Evolutionary conservation across 352 stramenopile species (phyloP), one percentile per base, ranked within the genome.

Genomic region (Phytophthora rubi): DNA sequence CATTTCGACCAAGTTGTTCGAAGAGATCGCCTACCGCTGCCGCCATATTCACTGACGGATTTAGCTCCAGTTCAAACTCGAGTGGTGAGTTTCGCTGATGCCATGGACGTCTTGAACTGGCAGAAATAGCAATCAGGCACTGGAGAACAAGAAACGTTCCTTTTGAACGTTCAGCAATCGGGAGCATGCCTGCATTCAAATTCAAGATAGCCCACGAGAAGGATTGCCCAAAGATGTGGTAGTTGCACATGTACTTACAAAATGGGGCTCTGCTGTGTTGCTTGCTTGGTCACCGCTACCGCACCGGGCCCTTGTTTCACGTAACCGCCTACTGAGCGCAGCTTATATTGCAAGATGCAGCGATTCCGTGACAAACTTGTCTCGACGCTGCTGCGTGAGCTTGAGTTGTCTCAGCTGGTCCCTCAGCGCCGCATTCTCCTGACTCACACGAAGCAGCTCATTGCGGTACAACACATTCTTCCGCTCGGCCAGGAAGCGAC

Each of bases 401-500:
- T 75, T 67, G 26, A 67, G 39, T 12, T 75, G 62, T 7, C 56
- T 60, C 23, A 89, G 39, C 47, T 83, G 70, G 56, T 79, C 83
- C 10, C 78, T 76, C 18, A 93, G 65, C 47, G 70, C 57, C 13
- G 77, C 44, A 59, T 89, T 93, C 65, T 89, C 82, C 10, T 91
- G 80, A 16, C 76, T 85, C 18, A 90, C 58, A 0, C 79, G 64
- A 51, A 86, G 52, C 16, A 93, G 66, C 49, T 89, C 85, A 32
- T 89, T 89, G 62, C 85, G 83, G 33, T 93, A 93, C 28, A 93
- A 18, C 33, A 91, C 87, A 63, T 91, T 91, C 71, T 91, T 91
- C 47, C 83, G 77, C 66, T 93, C 85, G 4, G 82, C 77, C 21
- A 93, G 73, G 33, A 89, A 88, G 33, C 83, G 85, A 58, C 85